phyloP scores from a whole-genome alignment of 2,329 filamentous ascomycete species.

The Aspergillus sp. region DNA sequence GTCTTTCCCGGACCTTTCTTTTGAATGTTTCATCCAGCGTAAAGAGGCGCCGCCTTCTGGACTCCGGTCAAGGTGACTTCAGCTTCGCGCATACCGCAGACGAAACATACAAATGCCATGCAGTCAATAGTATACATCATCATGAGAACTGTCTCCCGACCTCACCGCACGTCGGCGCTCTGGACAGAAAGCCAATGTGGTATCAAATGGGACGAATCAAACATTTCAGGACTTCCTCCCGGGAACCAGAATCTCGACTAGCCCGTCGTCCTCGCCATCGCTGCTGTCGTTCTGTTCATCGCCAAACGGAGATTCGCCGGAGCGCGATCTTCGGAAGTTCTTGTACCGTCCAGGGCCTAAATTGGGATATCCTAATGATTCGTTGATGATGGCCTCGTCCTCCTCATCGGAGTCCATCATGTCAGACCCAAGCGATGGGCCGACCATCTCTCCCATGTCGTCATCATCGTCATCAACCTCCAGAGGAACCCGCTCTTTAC shows the following conservation, averaged over 20 bases:
- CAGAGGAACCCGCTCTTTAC: slow-evolving; percentile 53
- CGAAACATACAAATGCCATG: slow-evolving; percentile 9
- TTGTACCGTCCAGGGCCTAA: slow-evolving; percentile 48
- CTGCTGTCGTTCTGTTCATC: slow-evolving; percentile 47
- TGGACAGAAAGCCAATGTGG: background rate
- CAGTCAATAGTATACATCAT: slow-evolving; percentile 18
- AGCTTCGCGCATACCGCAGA: background rate
- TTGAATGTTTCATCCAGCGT: background rate
- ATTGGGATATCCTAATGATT: slow-evolving; percentile 69
- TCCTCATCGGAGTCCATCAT: slow-evolving; percentile 54
- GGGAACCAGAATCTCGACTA: slow-evolving; percentile 48
- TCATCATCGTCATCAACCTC: slow-evolving; percentile 58
- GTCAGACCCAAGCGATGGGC: slow-evolving; percentile 42
- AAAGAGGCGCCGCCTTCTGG: background rate
- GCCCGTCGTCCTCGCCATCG: slow-evolving; percentile 43
- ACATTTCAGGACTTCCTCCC: slow-evolving; percentile 34
- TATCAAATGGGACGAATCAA: slow-evolving; percentile 4
- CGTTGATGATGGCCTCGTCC: slow-evolving; percentile 56
- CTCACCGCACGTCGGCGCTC: background rate
- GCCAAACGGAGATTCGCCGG: slow-evolving; percentile 33
- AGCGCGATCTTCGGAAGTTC: slow-evolving; percentile 42
- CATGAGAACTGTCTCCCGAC: slow-evolving; percentile 7
- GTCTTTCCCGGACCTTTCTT: background rate
- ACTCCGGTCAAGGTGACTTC: background rate
- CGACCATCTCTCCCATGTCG: slow-evolving; percentile 51